phyloP scores from a whole-genome alignment of 2,329 filamentous ascomycete genomes.

The Xylogone sp. region DNA sequence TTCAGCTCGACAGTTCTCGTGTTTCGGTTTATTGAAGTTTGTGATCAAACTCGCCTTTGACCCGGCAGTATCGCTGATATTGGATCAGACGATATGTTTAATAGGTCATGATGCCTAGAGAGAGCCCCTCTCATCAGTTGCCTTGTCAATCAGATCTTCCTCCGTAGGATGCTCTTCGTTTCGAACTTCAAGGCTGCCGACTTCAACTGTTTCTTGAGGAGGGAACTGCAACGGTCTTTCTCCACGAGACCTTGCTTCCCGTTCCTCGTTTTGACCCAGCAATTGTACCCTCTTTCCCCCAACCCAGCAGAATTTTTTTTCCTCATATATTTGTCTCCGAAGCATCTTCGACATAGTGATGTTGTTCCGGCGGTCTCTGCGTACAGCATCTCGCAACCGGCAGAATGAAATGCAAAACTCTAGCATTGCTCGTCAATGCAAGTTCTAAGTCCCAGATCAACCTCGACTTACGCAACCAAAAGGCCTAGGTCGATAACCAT shows the following conservation, averaged over 20 bases:
- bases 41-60: too few relatives aligned
- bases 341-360: background rate
- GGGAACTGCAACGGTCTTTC: constrained; percentile 1
- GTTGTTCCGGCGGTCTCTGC: background rate
- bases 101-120: too few relatives aligned
- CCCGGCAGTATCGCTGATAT: too few relatives aligned
- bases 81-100: too few relatives aligned
- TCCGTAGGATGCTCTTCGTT: background rate
- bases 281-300: constrained; percentile 6
- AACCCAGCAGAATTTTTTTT: constrained; percentile 8
- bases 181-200: background rate
- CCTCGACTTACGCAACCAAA: constrained; percentile 9
- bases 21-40: too few relatives aligned
- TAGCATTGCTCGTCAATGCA: background rate
- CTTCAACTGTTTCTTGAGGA: constrained; percentile 2
- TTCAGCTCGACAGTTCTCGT: too few relatives aligned
- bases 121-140: background rate
- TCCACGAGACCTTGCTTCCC: constrained; percentile 2
- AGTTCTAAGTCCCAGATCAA: background rate
- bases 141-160: constrained; percentile 11
- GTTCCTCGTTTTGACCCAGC: constrained; percentile 5
- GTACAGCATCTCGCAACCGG: constrained; percentile 10
- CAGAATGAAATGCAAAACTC: constrained; percentile 13
- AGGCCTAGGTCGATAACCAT: constrained; percentile 10
- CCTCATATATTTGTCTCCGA: constrained; percentile 5